A percentile compares a stretch with the other conserved stretches of the same genome.
phyloP scores from a whole-genome alignment of 352 stramenopile genomes.

The Phytophthora fragariae region DNA sequence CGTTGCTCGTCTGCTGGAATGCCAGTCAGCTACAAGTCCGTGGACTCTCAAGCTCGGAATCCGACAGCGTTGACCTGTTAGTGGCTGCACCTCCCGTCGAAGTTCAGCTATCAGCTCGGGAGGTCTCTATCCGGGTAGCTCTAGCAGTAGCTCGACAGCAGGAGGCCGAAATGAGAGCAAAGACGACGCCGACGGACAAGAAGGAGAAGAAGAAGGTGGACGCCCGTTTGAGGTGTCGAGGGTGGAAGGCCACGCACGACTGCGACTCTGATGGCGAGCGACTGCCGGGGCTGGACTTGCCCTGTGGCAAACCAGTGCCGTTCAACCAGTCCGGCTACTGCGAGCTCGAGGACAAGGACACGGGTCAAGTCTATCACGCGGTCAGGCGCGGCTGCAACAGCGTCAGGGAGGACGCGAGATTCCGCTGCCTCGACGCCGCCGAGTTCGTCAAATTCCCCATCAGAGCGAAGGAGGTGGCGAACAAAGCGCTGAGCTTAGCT shows the following conservation, averaged over 20 bases:
- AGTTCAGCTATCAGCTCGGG: conserved; percentile 18
- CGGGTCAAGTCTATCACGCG: conserved; percentile 34
- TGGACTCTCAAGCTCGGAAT: no score
- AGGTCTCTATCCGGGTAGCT: conserved; percentile 29
- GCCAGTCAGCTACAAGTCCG: conserved; percentile 5
- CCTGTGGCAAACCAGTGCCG: conserved; percentile 30
- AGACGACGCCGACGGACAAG: conserved; percentile 20
- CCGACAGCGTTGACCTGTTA: neutral
- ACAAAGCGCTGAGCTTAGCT: conserved; percentile 24
- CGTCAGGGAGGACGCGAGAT: conserved; percentile 48
- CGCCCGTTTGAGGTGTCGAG: conserved; percentile 34
- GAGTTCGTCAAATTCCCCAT: conserved; percentile 72
- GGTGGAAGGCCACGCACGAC: conserved; percentile 33
- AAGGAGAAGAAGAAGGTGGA: conserved; percentile 29
- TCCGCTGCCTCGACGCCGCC: conserved; percentile 58
- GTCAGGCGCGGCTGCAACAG: conserved; percentile 64
- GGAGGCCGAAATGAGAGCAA: conserved; percentile 20
- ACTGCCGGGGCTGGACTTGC: conserved; percentile 17
- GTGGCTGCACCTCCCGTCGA: neutral
- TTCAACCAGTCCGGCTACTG: conserved; percentile 54
- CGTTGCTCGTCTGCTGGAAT: conserved; percentile 30
- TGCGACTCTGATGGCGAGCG: conserved; percentile 31
- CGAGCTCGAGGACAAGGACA: conserved; percentile 45
- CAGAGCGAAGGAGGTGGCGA: conserved; percentile 39
- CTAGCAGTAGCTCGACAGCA: conserved; percentile 21